phyloP scores from a whole-genome alignment of 2,329 filamentous ascomycete species.

The Exserohilum rostratum region DNA sequence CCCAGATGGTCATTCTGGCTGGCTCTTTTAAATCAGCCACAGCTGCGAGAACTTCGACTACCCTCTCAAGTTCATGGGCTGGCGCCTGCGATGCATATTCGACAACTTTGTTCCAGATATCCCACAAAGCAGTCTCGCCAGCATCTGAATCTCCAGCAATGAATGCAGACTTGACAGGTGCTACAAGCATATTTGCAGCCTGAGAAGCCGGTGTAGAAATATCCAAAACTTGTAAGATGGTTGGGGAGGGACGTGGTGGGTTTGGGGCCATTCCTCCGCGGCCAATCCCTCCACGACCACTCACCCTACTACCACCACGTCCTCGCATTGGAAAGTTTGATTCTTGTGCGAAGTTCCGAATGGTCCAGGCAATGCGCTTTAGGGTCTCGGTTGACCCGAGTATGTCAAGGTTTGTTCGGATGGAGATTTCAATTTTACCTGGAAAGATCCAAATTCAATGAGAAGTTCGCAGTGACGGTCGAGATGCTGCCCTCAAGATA shows the following conservation, averaged over 20 bases:
- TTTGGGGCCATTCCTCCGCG: background rate
- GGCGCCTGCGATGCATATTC: background rate
- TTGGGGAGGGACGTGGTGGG: background rate
- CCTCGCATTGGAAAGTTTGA: background rate
- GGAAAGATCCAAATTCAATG: background rate
- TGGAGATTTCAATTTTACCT: background rate
- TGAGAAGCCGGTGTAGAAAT: background rate
- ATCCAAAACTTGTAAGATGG: background rate
- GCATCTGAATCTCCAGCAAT: background rate
- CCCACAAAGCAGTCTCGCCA: background rate
- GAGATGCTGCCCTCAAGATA: background rate
- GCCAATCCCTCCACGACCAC: background rate
- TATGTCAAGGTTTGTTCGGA: background rate
- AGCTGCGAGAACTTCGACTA: background rate
- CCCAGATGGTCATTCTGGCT: background rate
- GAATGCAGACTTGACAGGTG: background rate
- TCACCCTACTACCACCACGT: too few relatives aligned
- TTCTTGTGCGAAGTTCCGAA: background rate
- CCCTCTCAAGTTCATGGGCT: conserved; percentile 1
- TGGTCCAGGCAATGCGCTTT: background rate
- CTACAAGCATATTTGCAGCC: background rate
- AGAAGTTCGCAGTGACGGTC: background rate
- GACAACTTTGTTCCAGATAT: conserved; percentile 3
- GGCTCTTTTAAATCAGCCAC: background rate
- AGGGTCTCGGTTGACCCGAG: background rate